A percentile compares a stretch with the other conserved stretches of the same genome.
Evolutionary conservation across 176 grass and related monocot genomes (phyloP).

Genomic region (Aegilops sharonensis): DNA sequence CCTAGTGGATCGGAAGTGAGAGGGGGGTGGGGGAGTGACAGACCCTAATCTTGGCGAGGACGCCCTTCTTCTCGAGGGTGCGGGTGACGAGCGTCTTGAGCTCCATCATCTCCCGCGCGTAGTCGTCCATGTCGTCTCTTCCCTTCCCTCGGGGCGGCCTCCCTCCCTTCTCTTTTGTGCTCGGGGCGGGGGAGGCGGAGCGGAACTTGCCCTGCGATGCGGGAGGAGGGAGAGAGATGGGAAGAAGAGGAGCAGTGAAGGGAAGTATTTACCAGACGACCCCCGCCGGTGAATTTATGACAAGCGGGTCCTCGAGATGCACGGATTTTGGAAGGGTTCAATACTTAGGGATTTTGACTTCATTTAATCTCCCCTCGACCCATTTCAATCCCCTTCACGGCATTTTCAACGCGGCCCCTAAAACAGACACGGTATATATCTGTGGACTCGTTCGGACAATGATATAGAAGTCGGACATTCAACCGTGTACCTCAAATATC

Average conservation of each 20-base stretch:
- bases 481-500: too few species aligned
- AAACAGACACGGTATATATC: too few species aligned
- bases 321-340: too few species aligned
- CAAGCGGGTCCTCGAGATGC: neutral
- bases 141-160: neutral
- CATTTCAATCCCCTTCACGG: too few species aligned
- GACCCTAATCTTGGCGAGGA: constrained; percentile 94
- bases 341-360: too few species aligned
- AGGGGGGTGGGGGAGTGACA: neutral
- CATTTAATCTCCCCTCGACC: too few species aligned
- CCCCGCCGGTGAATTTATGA: constrained; percentile 6
- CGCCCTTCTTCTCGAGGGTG: constrained; percentile 94
- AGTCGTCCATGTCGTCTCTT: constrained; percentile 62
- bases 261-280: neutral
- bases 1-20: neutral
- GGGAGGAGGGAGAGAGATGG: neutral
- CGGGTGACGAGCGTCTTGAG: constrained; percentile 95
- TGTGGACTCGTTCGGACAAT: too few species aligned
- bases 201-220: neutral
- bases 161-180: neutral
- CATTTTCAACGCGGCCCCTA: too few species aligned
- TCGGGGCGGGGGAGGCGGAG: neutral
- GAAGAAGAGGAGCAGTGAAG: neutral
- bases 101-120: constrained; percentile 97
- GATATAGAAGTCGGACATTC: too few species aligned